Evolutionary conservation across 345 rosid genomes (phyloP).

Genomic region (Aquilaria malaccensis): DNA sequence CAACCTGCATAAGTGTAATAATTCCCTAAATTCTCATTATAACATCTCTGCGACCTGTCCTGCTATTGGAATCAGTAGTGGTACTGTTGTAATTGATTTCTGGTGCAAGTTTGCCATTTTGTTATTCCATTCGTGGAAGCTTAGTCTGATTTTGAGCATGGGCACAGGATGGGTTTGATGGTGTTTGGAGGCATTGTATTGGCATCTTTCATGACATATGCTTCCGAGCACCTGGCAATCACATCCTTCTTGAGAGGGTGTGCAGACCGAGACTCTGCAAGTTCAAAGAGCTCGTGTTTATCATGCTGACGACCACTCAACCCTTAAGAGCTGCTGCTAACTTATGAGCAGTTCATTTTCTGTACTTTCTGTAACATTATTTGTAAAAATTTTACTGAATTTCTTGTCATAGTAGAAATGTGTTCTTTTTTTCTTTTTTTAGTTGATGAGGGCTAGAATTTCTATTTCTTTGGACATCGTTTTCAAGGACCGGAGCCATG

Average conservation of each 20-base stretch:
- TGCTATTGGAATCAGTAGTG: no score
- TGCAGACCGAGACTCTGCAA: conserved; percentile 49
- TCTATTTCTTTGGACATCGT: no score
- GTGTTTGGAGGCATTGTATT: conserved; percentile 65
- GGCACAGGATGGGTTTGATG: conserved; percentile 77
- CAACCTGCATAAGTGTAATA: neutral
- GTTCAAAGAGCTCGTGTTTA: conserved; percentile 40
- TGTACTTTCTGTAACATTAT: conserved; percentile 18
- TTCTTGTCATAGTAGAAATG: conserved; percentile 11
- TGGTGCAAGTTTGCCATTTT: no score
- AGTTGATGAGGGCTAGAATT: no score
- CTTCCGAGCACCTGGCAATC: conserved; percentile 73
- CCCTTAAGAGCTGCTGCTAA: conserved; percentile 11
- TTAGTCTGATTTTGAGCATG: no score
- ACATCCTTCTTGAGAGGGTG: conserved; percentile 62
- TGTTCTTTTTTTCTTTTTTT: neutral
- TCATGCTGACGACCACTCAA: conserved; percentile 30
- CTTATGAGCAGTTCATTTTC: conserved; percentile 12
- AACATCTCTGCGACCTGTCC: no score
- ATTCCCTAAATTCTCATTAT: no score
- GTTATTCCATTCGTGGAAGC: no score
- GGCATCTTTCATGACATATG: conserved; percentile 88
- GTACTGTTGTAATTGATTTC: no score
- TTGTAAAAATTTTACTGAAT: conserved; percentile 18
- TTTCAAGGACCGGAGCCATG: no score